These are phyloP conservation scores for Erodium trifolium DNA, from an alignment of 441 rosid species.

Conservation along the genomic window DNA sequence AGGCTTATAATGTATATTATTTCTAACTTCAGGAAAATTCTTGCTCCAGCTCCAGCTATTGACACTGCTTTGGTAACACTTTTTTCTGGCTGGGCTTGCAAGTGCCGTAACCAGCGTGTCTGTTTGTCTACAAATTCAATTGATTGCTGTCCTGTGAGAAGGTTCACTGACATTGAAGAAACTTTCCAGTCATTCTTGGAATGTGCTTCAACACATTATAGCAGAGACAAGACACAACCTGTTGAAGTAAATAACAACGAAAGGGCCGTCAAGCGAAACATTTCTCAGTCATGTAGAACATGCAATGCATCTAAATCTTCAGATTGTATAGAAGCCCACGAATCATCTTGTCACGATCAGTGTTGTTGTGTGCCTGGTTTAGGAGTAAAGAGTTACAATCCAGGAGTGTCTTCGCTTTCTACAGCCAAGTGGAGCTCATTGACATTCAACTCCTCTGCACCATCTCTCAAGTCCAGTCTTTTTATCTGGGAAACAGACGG, in stretches of 20 bases:
- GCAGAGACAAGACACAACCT: slow-evolving; percentile 9
- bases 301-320: slow-evolving; percentile 14
- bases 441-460: slow-evolving; percentile 46
- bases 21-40: background rate
- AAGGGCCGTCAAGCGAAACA: slow-evolving; percentile 33
- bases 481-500: slow-evolving; percentile 62
- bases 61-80: slow-evolving; percentile 62
- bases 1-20: background rate
- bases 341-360: slow-evolving; percentile 26
- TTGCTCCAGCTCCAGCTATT: slow-evolving; percentile 54
- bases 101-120: slow-evolving; percentile 38
- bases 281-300: slow-evolving; percentile 20
- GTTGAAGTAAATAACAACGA: slow-evolving; percentile 17
- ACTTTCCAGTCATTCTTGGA: slow-evolving; percentile 18
- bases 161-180: slow-evolving; percentile 40
- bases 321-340: slow-evolving; percentile 24
- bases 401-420: slow-evolving; percentile 47
- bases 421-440: slow-evolving; percentile 42
- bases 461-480: slow-evolving; percentile 62
- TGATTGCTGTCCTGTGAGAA: slow-evolving; percentile 50
- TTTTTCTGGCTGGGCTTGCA: slow-evolving; percentile 74
- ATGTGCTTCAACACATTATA: background rate
- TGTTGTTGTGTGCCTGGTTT: slow-evolving; percentile 62
- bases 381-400: slow-evolving; percentile 42
- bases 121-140: slow-evolving; percentile 43